phyloP scores from a whole-genome alignment of 2,329 filamentous ascomycete species.

The Xylariaceae sp. region DNA sequence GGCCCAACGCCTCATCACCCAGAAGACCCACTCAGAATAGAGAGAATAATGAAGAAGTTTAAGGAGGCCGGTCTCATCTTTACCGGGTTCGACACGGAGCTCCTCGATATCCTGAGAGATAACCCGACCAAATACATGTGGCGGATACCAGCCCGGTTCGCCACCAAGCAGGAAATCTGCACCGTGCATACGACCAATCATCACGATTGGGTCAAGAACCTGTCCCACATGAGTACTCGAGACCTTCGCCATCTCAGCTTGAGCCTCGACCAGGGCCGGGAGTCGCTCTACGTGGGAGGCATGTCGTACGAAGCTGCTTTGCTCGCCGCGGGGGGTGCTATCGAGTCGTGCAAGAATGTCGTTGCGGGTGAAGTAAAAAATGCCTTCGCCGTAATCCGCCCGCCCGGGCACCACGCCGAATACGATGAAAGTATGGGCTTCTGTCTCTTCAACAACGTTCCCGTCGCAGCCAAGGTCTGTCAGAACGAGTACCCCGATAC shows the following conservation, averaged over 20 bases:
- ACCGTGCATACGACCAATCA: conserved; percentile 75
- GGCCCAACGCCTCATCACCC: conserved; percentile 77
- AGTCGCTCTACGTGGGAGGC: conserved; percentile 79
- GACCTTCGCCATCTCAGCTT: conserved; percentile 66
- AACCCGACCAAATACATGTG: conserved; percentile 62
- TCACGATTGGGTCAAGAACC: conserved; percentile 68
- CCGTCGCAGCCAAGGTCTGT: conserved; percentile 84
- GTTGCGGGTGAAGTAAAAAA: conserved; percentile 83
- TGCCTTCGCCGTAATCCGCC: conserved; percentile 89
- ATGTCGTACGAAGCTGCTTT: conserved; percentile 77
- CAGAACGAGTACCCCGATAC: conserved; percentile 73
- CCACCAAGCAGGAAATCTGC: conserved; percentile 74
- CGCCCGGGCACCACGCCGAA: conserved; percentile 93
- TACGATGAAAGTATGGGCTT: conserved; percentile 84
- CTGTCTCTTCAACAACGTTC: conserved; percentile 97
- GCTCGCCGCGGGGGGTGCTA: conserved; percentile 85
- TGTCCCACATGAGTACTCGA: conserved; percentile 52
- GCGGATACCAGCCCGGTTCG: conserved; percentile 74
- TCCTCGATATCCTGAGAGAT: conserved; percentile 47
- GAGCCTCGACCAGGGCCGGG: conserved; percentile 58
- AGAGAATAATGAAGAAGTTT: conserved; percentile 87
- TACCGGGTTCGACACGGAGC: conserved; percentile 51
- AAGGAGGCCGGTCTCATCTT: conserved; percentile 76
- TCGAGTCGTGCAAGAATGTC: conserved; percentile 93
- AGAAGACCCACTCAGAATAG: conserved; percentile 88